Conservation (phyloP, 352 stramenopile species). For the Paralagenidium karlingii region DNA sequence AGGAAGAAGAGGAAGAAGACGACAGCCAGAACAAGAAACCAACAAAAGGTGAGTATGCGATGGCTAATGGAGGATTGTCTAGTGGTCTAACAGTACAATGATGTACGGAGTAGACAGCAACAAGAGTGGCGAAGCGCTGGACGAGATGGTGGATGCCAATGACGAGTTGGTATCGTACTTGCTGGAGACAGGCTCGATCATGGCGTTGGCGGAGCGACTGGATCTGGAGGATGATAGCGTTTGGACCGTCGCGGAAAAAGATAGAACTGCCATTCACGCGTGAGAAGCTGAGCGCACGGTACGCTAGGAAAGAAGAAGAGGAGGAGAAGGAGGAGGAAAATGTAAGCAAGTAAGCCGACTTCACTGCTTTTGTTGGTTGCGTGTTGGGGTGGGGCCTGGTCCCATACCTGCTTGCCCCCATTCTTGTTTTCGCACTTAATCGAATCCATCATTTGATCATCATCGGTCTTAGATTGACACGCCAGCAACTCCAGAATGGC, state of each 20-base stretch:
- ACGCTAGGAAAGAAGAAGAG: too few species aligned
- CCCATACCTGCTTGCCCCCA: too few species aligned
- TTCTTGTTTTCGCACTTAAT: too few species aligned
- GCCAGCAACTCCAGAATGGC: neutral
- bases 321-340: too few species aligned
- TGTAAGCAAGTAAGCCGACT: too few species aligned
- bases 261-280: conserved; percentile 73
- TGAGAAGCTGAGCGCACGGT: conserved; percentile 18
- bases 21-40: conserved; percentile 13
- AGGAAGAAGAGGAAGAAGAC: conserved; percentile 25
- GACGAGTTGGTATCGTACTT: conserved; percentile 79
- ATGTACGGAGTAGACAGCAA: too few species aligned
- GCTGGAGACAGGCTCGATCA: conserved; percentile 75
- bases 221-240: conserved; percentile 75
- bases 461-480: neutral
- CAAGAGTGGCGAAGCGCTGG: conserved; percentile 37
- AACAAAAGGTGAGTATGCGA: too few species aligned
- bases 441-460: too few species aligned
- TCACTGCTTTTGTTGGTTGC: too few species aligned
- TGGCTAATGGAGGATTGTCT: too few species aligned
- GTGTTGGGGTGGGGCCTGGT: too few species aligned
- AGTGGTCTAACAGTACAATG: too few species aligned
- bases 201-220: conserved; percentile 67
- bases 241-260: conserved; percentile 77
- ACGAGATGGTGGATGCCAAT: conserved; percentile 77